Evolutionary conservation across 805 yeast genomes (phyloP).

Genomic region (Wickerhamiella brachini): DNA sequence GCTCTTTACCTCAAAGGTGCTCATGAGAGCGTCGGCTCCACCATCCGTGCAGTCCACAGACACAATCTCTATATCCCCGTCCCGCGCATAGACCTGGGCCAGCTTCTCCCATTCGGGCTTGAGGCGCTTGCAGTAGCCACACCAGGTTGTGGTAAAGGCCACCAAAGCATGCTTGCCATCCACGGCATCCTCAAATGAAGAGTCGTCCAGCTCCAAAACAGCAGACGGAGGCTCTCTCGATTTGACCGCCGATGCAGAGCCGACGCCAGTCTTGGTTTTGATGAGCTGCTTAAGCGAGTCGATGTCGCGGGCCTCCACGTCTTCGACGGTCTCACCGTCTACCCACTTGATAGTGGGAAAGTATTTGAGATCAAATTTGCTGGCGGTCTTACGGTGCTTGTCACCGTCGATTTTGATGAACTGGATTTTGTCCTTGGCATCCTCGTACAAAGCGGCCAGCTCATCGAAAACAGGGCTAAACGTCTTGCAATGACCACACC

Average conservation of each 20-base stretch:
- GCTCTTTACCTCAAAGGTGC: constrained; percentile 30
- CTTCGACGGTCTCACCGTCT: constrained; percentile 37
- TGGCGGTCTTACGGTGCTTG: constrained; percentile 35
- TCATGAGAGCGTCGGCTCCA: constrained; percentile 28
- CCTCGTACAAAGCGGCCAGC: constrained; percentile 51
- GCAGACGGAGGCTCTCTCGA: constrained; percentile 1
- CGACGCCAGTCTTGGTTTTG: constrained; percentile 25
- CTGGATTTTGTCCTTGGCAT: constrained; percentile 30
- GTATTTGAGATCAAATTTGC: constrained; percentile 40
- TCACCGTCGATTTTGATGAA: constrained; percentile 51
- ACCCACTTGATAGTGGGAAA: constrained; percentile 55
- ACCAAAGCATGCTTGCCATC: constrained; percentile 31
- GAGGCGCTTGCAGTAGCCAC: constrained; percentile 42
- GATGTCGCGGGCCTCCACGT: constrained; percentile 39
- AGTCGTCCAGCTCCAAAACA: constrained; percentile 24
- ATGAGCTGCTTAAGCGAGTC: constrained; percentile 38
- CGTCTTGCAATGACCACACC: constrained; percentile 93
- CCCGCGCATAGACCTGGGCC: constrained; percentile 34
- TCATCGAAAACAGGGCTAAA: constrained; percentile 78
- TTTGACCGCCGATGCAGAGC: constrained; percentile 11
- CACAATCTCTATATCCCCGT: constrained; percentile 30
- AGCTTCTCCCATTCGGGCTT: constrained; percentile 37
- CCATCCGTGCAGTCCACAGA: constrained; percentile 34
- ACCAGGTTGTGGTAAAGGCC: constrained; percentile 47
- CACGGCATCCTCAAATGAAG: constrained; percentile 32